Evolutionary conservation across 169 alveolate genomes (phyloP).

Genomic region (Miamiensis avidus): DNA sequence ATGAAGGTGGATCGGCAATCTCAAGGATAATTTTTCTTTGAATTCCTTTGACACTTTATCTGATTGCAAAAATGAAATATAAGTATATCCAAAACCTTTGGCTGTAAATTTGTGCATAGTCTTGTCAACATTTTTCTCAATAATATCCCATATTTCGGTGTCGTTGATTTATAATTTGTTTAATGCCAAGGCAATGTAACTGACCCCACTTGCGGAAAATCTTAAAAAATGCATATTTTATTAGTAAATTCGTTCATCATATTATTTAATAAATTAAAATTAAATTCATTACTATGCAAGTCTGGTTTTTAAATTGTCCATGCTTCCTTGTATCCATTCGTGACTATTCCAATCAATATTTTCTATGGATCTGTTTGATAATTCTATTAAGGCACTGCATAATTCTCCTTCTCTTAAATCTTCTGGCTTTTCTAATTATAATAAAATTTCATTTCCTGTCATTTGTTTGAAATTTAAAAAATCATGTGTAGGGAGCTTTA

Average conservation of each 20-base stretch:
- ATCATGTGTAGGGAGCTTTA: slow-evolving; percentile 40
- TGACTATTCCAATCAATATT: slow-evolving; percentile 54
- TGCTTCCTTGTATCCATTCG: slow-evolving; percentile 21
- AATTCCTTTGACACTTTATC: slow-evolving; percentile 32
- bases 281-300: too few relatives aligned
- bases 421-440: slow-evolving; percentile 47
- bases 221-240: background rate
- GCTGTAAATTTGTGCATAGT: slow-evolving; percentile 47
- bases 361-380: slow-evolving; percentile 36
- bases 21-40: background rate
- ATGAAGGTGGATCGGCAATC: slow-evolving; percentile 28
- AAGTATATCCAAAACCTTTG: slow-evolving; percentile 33
- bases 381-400: slow-evolving; percentile 47
- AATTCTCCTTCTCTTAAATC: slow-evolving; percentile 46
- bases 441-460: slow-evolving; percentile 61
- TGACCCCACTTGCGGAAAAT: slow-evolving; percentile 24
- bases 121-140: slow-evolving; percentile 13
- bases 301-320: slow-evolving; percentile 3
- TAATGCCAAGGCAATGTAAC: slow-evolving; percentile 22
- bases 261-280: too few relatives aligned
- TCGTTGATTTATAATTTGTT: slow-evolving; percentile 32
- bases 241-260: too few relatives aligned
- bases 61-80: slow-evolving; percentile 35
- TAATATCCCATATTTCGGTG: slow-evolving; percentile 42
- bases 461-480: slow-evolving; percentile 49